These are phyloP conservation scores for Cercospora canescens DNA, from an alignment of 2,329 filamentous ascomycete genomes.

Conservation along the genomic window DNA sequence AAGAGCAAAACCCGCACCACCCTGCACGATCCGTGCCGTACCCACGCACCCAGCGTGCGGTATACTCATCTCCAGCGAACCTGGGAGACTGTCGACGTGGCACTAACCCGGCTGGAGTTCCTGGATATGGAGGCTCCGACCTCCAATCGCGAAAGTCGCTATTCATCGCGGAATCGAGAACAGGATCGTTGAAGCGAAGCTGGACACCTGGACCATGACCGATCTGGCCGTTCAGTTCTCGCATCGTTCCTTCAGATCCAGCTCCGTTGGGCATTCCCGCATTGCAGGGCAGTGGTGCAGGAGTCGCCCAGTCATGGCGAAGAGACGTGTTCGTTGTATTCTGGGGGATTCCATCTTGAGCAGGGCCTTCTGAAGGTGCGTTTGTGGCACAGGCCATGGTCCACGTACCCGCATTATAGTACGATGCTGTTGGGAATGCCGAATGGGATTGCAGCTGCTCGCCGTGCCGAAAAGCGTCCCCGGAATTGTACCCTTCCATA, in stretches of 20 bases:
- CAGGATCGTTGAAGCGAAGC: not conserved
- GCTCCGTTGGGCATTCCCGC: not conserved
- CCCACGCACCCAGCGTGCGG: slow-evolving; percentile 78
- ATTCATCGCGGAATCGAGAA: not conserved
- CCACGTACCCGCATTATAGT: not conserved
- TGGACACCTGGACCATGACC: not conserved
- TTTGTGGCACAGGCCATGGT: not conserved
- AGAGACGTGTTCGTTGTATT: not conserved
- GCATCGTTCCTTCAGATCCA: not conserved
- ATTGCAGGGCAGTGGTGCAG: not conserved
- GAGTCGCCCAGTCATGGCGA: not conserved
- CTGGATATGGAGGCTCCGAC: slow-evolving; percentile 8
- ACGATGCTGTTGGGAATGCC: not conserved
- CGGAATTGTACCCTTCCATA: not conserved
- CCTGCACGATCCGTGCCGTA: slow-evolving; percentile 86
- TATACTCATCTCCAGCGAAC: slow-evolving; percentile 80
- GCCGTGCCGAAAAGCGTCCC: not conserved
- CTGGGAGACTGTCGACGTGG: slow-evolving; percentile 42
- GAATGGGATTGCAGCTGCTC: not conserved
- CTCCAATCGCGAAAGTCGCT: not conserved
- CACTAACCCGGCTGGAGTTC: not conserved
- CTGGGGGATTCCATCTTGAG: not conserved
- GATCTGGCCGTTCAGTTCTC: not conserved
- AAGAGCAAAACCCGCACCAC: slow-evolving; percentile 88
- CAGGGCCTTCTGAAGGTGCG: not conserved